A percentile compares a stretch with the other conserved stretches of the same genome.
These are phyloP conservation scores for Phylloporus sp. DNA, from an alignment of 768 basidiomycete genomes.

Conservation along the genomic window DNA sequence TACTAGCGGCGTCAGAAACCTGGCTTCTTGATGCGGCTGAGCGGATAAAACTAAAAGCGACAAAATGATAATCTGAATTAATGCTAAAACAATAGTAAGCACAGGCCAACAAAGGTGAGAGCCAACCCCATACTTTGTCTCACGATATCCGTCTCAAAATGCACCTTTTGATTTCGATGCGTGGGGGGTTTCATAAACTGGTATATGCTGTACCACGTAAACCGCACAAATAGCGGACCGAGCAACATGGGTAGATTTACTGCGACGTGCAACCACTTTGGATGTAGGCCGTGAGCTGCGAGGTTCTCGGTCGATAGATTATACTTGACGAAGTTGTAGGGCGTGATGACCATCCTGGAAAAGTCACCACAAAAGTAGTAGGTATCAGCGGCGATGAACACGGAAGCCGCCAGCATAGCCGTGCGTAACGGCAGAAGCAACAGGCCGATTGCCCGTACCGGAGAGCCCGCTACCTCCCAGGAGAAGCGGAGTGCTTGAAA, in stretches of 20 bases:
- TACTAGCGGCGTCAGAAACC: conserved; percentile 36
- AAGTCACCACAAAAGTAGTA: conserved; percentile 30
- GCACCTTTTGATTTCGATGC: conserved; percentile 2
- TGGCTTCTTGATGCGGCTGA: conserved; percentile 39
- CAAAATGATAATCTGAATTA: conserved; percentile 27
- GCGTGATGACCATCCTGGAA: conserved; percentile 27
- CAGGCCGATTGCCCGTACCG: not conserved
- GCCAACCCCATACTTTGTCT: conserved; percentile 15
- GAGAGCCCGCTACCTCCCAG: conserved; percentile 9
- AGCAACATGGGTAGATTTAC: conserved; percentile 40
- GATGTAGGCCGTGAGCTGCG: conserved; percentile 38
- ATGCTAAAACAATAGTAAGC: conserved; percentile 20
- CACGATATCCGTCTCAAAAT: conserved; percentile 13
- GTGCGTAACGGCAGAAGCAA: conserved; percentile 23
- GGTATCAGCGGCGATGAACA: conserved; percentile 29
- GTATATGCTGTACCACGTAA: conserved; percentile 11
- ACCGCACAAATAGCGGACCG: conserved; percentile 32
- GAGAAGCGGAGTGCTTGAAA: conserved; percentile 22
- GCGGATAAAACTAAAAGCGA: conserved; percentile 30
- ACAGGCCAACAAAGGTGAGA: not conserved
- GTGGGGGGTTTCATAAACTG: not conserved
- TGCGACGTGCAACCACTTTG: conserved; percentile 36
- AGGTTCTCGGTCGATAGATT: conserved; percentile 36
- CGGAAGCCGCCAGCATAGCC: conserved; percentile 9
- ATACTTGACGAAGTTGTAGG: conserved; percentile 37